Percentiles rank a stretch among this genome's conserved stretches.
phyloP scores from a whole-genome alignment of 305 asterid genomes.

The Fraxinus sp. region DNA sequence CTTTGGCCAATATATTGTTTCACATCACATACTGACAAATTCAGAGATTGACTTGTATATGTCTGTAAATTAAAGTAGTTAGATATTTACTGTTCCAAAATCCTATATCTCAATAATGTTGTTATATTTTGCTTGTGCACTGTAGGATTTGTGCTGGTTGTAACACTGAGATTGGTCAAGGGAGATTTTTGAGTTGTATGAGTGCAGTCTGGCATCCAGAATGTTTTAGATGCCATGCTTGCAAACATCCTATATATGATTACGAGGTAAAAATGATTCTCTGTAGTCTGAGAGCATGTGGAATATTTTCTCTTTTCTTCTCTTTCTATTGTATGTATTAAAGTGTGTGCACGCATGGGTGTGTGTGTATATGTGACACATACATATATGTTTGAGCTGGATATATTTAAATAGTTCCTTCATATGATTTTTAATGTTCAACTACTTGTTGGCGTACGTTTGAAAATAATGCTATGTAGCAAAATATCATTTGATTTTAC shows the following conservation, averaged over 20 bases:
- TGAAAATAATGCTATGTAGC: background rate
- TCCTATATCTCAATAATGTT: background rate
- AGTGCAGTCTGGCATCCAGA: constrained; percentile 83
- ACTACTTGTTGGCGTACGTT: background rate
- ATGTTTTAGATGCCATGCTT: constrained; percentile 86
- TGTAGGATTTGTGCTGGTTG: constrained; percentile 94
- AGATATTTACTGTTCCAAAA: background rate
- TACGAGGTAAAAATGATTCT: constrained; percentile 63
- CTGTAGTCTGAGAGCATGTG: background rate
- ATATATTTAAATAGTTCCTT: background rate
- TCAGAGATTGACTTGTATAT: background rate
- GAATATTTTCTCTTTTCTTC: background rate
- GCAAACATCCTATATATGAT: constrained; percentile 88
- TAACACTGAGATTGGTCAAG: constrained; percentile 76
- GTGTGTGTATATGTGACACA: background rate
- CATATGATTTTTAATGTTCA: background rate
- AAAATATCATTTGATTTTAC: background rate
- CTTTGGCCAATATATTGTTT: background rate
- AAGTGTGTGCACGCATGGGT: background rate
- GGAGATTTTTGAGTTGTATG: constrained; percentile 92
- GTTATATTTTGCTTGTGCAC: constrained; percentile 20
- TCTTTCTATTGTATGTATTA: constrained; percentile 10
- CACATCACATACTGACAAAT: background rate
- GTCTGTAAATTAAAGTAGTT: background rate
- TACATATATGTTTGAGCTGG: background rate